These are phyloP conservation scores for Boletus sp. DNA, from an alignment of 768 basidiomycete species.

Conservation along the genomic window DNA sequence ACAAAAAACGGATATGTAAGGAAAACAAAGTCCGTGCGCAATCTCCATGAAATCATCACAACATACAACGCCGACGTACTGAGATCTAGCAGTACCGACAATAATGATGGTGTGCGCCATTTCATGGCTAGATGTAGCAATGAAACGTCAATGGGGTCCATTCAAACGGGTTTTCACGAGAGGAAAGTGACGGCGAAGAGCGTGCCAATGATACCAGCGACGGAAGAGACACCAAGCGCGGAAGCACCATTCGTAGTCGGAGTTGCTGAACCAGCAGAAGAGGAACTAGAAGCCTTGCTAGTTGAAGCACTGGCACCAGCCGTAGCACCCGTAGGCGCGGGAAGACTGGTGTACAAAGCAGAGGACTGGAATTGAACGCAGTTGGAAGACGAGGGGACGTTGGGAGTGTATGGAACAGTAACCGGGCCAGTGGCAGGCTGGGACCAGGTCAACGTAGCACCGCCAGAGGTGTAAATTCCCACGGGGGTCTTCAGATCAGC, in stretches of 20 bases:
- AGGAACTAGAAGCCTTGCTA: slow-evolving; percentile 10
- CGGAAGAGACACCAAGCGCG: slow-evolving; percentile 29
- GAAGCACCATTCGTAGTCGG: slow-evolving; percentile 22
- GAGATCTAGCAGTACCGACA: neutral
- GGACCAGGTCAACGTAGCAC: slow-evolving; percentile 40
- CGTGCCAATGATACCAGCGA: slow-evolving; percentile 34
- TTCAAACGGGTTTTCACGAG: slow-evolving; percentile 23
- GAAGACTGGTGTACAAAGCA: slow-evolving; percentile 34
- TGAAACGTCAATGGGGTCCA: neutral
- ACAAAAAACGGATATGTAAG: neutral
- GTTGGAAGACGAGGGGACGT: slow-evolving; percentile 41
- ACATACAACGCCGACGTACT: neutral
- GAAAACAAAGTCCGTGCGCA: slow-evolving; percentile 8
- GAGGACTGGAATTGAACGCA: slow-evolving; percentile 38
- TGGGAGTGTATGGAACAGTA: slow-evolving; percentile 40
- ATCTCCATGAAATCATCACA: slow-evolving; percentile 4
- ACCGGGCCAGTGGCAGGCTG: slow-evolving; percentile 38
- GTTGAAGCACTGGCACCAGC: slow-evolving; percentile 8
- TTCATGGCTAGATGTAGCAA: slow-evolving; percentile 1
- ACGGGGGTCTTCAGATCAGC: slow-evolving; percentile 62
- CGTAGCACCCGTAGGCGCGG: neutral
- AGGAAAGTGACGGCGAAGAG: slow-evolving; percentile 38
- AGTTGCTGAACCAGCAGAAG: slow-evolving; percentile 12
- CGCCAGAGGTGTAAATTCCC: slow-evolving; percentile 45
- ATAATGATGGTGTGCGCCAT: neutral